Conservation (phyloP, 352 stramenopile species). For the Phytopythium vexans region DNA sequence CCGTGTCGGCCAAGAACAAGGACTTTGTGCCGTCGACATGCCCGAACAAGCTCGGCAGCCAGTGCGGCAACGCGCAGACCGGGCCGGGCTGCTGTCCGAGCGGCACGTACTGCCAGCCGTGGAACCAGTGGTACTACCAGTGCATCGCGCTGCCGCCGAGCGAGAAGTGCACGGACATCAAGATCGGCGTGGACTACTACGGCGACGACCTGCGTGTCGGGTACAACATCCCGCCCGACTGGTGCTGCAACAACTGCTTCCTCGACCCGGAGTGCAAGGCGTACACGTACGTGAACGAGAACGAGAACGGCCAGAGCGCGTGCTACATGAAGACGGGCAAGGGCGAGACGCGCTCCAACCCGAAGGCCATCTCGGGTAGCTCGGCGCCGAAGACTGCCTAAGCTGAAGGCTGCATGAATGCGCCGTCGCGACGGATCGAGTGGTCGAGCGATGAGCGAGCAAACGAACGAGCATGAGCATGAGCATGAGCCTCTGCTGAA, state of each 20-base stretch:
- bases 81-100: constrained; percentile 31
- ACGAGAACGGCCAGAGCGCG: constrained; percentile 38
- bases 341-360: constrained; percentile 21
- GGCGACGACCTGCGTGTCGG: constrained; percentile 38
- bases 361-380: constrained; percentile 31
- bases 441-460: too few species aligned
- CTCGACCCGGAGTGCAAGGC: constrained; percentile 27
- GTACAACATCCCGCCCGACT: constrained; percentile 33
- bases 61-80: constrained; percentile 29
- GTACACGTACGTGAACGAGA: constrained; percentile 66
- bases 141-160: constrained; percentile 30
- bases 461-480: too few species aligned
- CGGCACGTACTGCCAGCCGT: constrained; percentile 46
- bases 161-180: constrained; percentile 35
- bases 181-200: constrained; percentile 42
- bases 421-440: too few species aligned
- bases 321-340: constrained; percentile 52
- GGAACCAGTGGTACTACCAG: constrained; percentile 52
- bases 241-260: constrained; percentile 50
- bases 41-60: constrained; percentile 17
- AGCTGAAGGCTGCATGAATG: too few species aligned
- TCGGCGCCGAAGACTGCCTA: not conserved
- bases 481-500: too few species aligned
- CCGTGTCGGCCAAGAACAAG: constrained; percentile 30
- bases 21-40: constrained; percentile 22